Evolutionary conservation across 192 early-diverging fungal species (phyloP).

Genomic region (Borealophlyctis nickersoniae): DNA sequence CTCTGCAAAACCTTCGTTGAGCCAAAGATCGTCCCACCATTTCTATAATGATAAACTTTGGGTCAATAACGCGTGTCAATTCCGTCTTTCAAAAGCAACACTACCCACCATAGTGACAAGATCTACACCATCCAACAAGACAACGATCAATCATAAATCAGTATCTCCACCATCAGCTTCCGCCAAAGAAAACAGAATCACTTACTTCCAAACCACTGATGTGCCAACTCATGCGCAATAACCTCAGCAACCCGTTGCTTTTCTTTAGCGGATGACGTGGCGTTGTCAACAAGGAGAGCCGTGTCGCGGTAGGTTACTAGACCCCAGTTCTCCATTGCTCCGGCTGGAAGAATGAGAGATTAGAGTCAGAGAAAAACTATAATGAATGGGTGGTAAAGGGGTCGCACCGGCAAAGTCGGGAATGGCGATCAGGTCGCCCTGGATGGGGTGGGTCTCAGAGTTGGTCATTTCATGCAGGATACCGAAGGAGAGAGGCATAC

Average conservation of each 20-base stretch:
- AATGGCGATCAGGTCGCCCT: conserved; percentile 68
- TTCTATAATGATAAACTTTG: conserved; percentile 24
- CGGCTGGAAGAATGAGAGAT: conserved; percentile 17
- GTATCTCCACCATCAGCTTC: neutral
- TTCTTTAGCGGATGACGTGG: conserved; percentile 59
- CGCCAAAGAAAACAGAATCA: conserved; percentile 26
- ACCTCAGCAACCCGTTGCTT: conserved; percentile 71
- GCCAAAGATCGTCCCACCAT: conserved; percentile 80
- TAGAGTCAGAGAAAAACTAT: neutral
- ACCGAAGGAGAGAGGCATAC: conserved; percentile 3
- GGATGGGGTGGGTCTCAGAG: neutral
- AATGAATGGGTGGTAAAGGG: no score
- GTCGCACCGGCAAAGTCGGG: conserved; percentile 71
- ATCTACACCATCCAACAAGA: conserved; percentile 35
- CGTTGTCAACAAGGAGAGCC: conserved; percentile 73
- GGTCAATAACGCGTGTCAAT: no score
- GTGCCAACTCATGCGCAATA: conserved; percentile 30
- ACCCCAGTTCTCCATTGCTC: conserved; percentile 93
- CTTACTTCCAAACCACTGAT: conserved; percentile 48
- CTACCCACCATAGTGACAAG: conserved; percentile 85
- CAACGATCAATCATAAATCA: neutral
- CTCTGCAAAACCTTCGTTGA: conserved; percentile 93
- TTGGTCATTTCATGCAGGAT: neutral
- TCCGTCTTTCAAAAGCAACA: no score
- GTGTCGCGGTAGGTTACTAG: conserved; percentile 79